Evolutionary conservation across 805 yeast species (phyloP), one percentile per base, ranked within the genome.

Genomic region (Cyberlindnera japonica): DNA sequence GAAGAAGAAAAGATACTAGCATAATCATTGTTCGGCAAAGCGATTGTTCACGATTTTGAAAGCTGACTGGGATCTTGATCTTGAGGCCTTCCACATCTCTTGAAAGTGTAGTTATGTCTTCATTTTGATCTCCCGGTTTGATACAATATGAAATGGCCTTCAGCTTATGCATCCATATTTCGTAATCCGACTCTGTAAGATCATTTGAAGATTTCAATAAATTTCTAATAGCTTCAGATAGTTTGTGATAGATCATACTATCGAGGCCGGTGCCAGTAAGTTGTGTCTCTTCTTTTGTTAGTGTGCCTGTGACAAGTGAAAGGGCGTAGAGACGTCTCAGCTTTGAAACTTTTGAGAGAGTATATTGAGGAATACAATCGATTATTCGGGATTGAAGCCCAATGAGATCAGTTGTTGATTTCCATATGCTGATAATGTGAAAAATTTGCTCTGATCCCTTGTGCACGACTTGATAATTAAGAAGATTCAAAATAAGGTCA

Each of bases 21-120:
- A 29, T 33, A 27, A 41, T 17, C 20, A 37, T 13, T 1, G 45
- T 36, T 12, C 40, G 45, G 21, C 49, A 45, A 18, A 41, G 13
- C 2, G 45, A 36, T 33, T 41, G 45, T 13, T 31, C 18, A 8
- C 38, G 38, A 28, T 33, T 31, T 8, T 28, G 36, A 27, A 27
- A 41, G 15, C 45, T 40, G 16, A 38, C 25, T 2, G 45, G 37
- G 14, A 45, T 39, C 8, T 34, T 27, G 21, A 25, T 31, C 22
- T 39, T 38, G 17, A 41, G 23, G 23, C 35, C 16, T 5, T 30
- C 27, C 12, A 38, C 37, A 1, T 33, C 31, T 10, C 29, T 26
- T 2, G 14, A 24, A 13, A 38, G 17, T n/a, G 24, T 33, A 13
- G 12, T 17, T 25, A 38, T 17, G 3, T 26, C 15, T 3, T 33